phyloP scores from a whole-genome alignment of 148 eudicot genomes.

The Vaccinium corymbosum region DNA sequence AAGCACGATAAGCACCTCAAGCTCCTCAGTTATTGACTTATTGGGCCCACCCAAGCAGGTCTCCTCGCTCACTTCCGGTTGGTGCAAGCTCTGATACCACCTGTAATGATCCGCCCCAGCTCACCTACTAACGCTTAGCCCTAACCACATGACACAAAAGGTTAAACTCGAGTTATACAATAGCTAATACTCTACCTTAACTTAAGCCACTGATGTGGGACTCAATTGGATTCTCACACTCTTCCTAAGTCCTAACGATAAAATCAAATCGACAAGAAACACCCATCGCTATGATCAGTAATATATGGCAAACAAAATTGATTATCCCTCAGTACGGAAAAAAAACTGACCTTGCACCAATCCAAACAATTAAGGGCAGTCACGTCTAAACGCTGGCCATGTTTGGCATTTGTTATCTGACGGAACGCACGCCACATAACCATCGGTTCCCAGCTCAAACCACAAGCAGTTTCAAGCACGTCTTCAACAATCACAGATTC shows the following conservation, averaged over 20 bases:
- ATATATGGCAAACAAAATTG: background rate
- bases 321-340: background rate
- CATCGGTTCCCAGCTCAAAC: conserved; percentile 73
- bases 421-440: conserved; percentile 77
- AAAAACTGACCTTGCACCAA: conserved; percentile 56
- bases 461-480: conserved; percentile 48
- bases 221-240: too few relatives aligned
- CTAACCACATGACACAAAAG: too few relatives aligned
- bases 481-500: conserved; percentile 50
- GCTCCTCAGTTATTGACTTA: too few relatives aligned
- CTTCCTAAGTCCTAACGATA: background rate
- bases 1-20: too few relatives aligned
- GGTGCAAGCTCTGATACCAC: too few relatives aligned
- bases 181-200: too few relatives aligned
- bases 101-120: too few relatives aligned
- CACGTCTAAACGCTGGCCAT: conserved; percentile 32
- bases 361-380: conserved; percentile 54
- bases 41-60: too few relatives aligned
- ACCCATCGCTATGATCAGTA: background rate
- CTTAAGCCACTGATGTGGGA: too few relatives aligned
- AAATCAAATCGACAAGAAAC: background rate
- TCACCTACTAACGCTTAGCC: too few relatives aligned
- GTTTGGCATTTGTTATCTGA: conserved; percentile 27
- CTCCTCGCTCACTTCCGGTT: too few relatives aligned
- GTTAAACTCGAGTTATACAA: too few relatives aligned